Base-by-base conservation (phyloP, 305 asterid genomes). In the Rubia balearica region DNA sequence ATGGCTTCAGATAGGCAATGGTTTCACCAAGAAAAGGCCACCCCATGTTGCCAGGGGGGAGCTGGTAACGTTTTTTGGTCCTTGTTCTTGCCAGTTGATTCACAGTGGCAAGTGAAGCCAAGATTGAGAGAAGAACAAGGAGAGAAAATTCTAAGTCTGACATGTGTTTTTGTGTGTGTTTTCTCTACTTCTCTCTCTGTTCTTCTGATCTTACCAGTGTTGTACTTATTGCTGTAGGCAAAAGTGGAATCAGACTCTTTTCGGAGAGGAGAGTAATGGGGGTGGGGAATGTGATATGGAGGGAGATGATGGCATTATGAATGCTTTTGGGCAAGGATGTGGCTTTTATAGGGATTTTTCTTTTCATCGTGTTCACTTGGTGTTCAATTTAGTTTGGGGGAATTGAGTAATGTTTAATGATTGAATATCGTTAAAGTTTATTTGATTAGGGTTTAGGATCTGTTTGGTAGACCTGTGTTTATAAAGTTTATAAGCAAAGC, bases 1-100 rank as follows among this genome's bases (percentile, higher is more conserved):
- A 87, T 3, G 98, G 98, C 76, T 80, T 87, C 82, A 92, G 77
- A 73, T 92, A 92, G 49, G 81, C 85, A 42, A 90, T 75, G 40
- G 95, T 92, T 78, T 90, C 97, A 21, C 98, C 98, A 70, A 92
- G 81, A 49, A 92, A 87, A 77, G 98, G 97, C 98, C 95, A 92
- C 6, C 97, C 97, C 96, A 85, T 87, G 80, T 69, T 87, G 19
- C 98, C 98, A 36, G 95, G 97, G 10, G 98, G 98, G 41, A 92
- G 96, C 78, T 90, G 83, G 8, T 70, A 65, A n/a, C 71, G 22
- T 41, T 81, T 78, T 46, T 73, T 81, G 38, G 82, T 86, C 75
- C 80, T 69, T 80, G 75, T 78, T 67, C 41, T 69, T 30, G 61
- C 41, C 8, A 60, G 46, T 36, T 81, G 68, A 46, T 80, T 84